These are phyloP conservation scores for Xerocomus amazonicus DNA, from an alignment of 1,284 basidiomycete genomes.

Conservation along the genomic window DNA sequence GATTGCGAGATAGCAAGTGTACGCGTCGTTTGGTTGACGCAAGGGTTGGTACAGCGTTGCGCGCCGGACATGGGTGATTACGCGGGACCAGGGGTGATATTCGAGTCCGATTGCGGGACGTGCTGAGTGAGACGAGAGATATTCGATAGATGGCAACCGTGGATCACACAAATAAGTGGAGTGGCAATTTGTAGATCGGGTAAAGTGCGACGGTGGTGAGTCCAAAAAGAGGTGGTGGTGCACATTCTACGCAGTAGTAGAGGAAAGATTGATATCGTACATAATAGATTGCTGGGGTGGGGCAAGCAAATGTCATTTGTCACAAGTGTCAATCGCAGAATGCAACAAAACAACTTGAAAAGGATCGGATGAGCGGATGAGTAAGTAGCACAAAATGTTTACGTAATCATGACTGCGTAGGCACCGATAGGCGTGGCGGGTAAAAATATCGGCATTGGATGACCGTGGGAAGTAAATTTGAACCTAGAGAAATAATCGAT, in stretches of 20 bases:
- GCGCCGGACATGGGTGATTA: too few species aligned
- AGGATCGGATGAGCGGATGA: too few species aligned
- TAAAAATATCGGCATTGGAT: conserved; percentile 2
- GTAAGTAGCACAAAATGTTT: neutral
- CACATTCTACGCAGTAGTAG: neutral
- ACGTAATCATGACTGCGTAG: neutral
- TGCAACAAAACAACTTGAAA: neutral
- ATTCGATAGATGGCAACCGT: neutral
- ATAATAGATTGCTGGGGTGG: neutral
- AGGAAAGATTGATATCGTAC: neutral
- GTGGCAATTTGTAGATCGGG: neutral
- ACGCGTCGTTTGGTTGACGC: too few species aligned
- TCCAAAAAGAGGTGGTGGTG: neutral
- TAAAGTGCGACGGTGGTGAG: neutral
- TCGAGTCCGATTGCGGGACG: neutral
- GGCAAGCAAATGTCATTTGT: too few species aligned
- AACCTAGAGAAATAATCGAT: neutral
- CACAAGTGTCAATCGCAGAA: neutral
- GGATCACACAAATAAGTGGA: neutral
- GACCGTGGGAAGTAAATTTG: conserved; percentile 10
- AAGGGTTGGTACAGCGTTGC: too few species aligned
- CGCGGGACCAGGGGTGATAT: too few species aligned
- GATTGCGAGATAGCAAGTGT: too few species aligned
- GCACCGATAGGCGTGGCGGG: conserved; percentile 9
- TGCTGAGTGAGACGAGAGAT: neutral